Evolutionary conservation across 306 rosid species (phyloP), one percentile per base, ranked within the genome.

Genomic region (Acacia acuminata): DNA sequence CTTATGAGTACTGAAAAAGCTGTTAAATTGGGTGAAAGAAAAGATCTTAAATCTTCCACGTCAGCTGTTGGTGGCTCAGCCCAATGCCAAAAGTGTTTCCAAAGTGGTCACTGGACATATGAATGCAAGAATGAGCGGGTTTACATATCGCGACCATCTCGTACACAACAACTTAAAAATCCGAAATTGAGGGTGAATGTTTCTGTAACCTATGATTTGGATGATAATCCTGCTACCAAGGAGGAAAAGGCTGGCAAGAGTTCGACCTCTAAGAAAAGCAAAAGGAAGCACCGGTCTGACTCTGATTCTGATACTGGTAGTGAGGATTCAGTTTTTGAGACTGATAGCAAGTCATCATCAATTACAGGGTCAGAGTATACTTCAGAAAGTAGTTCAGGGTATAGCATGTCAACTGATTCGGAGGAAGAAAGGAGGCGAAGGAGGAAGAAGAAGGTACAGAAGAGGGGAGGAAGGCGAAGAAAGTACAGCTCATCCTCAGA

Each of bases 1-100:
- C 83, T 96, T 90, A 91, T 90, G 96, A 96, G 99, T 91, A 96
- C 99, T 61, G 99, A 96, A 65, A 92, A 96, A 82, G 97, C 98
- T 74, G 99, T 96, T 58, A 90, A 87, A 82, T 89, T 96, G 91
- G 99, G 99, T 68, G 99, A 88, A 89, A 81, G 99, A 65, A 96
- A 94, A 80, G 97, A 94, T 78, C 84, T 86, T 8, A 96, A 94
- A 85, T 48, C 90, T 22, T 73, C 87, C 42, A 84, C 88, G 84
- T 79, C 97, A 5, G 58, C 85, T 19, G 61, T 80, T 1, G 85
- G 96, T 58, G 88, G 91, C 13, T 82, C 88, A 10, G 90, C 92
- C 0, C 99, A 91, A 78, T 96, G 99, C 84, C 99, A 96, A 66
- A 94, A 94, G 91, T 96, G 99, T 88, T 96, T 86, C 75, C 94